Evolutionary conservation across 257 asterid species (phyloP).

Genomic region (Solanum verrucosum): DNA sequence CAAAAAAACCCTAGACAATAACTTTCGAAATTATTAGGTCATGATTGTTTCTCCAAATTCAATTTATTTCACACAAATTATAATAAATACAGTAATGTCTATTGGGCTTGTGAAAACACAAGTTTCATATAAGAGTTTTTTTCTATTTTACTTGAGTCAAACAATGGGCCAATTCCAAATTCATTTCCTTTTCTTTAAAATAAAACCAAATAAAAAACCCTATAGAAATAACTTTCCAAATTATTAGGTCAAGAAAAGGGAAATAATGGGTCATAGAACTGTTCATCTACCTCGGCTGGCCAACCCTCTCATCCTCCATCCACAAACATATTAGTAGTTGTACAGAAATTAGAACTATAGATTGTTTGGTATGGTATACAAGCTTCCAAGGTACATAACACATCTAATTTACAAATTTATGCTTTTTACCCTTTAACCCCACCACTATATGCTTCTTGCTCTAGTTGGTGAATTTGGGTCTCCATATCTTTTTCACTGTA

Average conservation of each 20-base stretch:
- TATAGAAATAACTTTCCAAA: too few species aligned
- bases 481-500: slow-evolving; percentile 58
- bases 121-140: background rate
- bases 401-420: slow-evolving; percentile 42
- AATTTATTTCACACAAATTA: too few species aligned
- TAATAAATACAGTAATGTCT: too few species aligned
- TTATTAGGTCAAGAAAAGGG: background rate
- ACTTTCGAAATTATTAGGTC: too few species aligned
- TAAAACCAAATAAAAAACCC: background rate
- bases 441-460: slow-evolving; percentile 76
- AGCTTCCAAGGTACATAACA: slow-evolving; percentile 6
- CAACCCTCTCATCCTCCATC: too few species aligned
- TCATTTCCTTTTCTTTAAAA: background rate
- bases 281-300: background rate
- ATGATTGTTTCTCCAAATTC: too few species aligned
- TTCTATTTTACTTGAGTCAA: background rate
- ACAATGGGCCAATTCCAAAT: background rate
- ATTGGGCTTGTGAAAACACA: background rate
- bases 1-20: background rate
- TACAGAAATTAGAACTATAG: background rate
- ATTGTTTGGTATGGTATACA: background rate
- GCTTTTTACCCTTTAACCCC: slow-evolving; percentile 51
- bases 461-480: slow-evolving; percentile 74
- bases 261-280: background rate
- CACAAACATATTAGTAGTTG: too few species aligned